Base-by-base conservation (phyloP, 306 rosid species). In the Albizia julibrissin region DNA sequence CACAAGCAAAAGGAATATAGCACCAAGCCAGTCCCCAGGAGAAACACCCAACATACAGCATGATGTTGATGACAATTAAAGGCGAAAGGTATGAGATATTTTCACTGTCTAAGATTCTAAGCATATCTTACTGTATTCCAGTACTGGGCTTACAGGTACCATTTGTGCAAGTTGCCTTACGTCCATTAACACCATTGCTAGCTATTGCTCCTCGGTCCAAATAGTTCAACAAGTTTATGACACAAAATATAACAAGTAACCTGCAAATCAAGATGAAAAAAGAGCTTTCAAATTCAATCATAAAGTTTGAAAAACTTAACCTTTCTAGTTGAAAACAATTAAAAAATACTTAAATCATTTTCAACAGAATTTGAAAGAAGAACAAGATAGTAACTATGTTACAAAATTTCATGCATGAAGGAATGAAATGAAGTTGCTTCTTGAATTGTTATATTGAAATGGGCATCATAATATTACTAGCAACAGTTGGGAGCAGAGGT, bases 171-270 rank as follows among this genome's bases (percentile, higher is more conserved):
- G 86, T 90, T 86, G 78, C 81, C n/a, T n/a, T 88, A 58, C 86
- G 90, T 75, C 98, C 98, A 85, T 95, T 95, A 69, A 95, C 98
- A 70, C 98, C 98, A 85, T 95, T 95, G 89, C 98, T 95, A 31
- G 97, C 98, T 68, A 95, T 95, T 40, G 94, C 91, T 82, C 98
- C 98, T 65, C 98, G 94, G 79, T 95, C 98, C 90, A 95, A 68
- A 82, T 95, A 95, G 86, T 93, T 95, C 83, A 95, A 58, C 89
- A 95, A 58, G 86, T 88, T 93, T 59, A 95, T 93, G 69, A 89
- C 85, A 82, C 98, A 95, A 78, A 95, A 91, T 54, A 95, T 80
- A 78, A 56, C 79, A 81, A 95, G 93, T 39, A 95, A 85, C 93
- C 98, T 94, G 79, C 86, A 88, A 68, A 80, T 69, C 37, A 43